Evolutionary conservation across 306 rosid species (phyloP), one percentile per base, ranked within the genome.

Genomic region (Trifolium repens): DNA sequence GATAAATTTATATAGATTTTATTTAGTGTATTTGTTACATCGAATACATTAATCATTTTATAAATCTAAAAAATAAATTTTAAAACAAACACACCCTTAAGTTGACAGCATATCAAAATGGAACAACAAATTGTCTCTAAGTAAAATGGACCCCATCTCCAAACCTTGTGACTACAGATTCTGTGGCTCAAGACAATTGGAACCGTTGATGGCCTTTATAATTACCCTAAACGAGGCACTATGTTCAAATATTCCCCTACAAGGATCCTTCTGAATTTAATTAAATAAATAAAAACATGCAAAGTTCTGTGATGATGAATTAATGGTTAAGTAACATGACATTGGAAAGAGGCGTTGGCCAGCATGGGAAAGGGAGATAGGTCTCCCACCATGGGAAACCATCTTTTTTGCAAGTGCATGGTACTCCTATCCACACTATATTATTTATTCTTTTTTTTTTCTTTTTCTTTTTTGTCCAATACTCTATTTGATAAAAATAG

Each of bases 191-290:
- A 67, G 80, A 73, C 52, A 78, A 54, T 35, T 15, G 53, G 59
- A 74, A 78, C 71, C 71, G 65, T 83, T 73, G 77, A 82, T 73
- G 72, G 79, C 63, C 3, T 49, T 60, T 43, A 55, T 55, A 26
- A 63, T 78, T 62, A 44, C 74, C 83, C 72, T 6, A 19, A 82
- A 78, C 86, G 52, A 62, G 74, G 78, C 64, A 71, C 54, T 7
- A 34, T 74, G 86, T 64, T 74, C 9, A 83, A 63, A 78, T 64
- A 61, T 74, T 74, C 74, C 79, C 80, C 71, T 53, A 83, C 83
- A 74, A 73, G 58, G 78, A 67, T 50, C 69, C 69, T 76, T 55
- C 12, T 5, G 9, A 76, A 65, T 35, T 32, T 9, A 53, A 67
- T 50, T 60, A 59, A 67, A 40, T 50, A 50, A 61, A 61, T 16